Evolutionary conservation across 106 monocot species (phyloP), one percentile per base, ranked within the genome.

Genomic region (Allium cepa): DNA sequence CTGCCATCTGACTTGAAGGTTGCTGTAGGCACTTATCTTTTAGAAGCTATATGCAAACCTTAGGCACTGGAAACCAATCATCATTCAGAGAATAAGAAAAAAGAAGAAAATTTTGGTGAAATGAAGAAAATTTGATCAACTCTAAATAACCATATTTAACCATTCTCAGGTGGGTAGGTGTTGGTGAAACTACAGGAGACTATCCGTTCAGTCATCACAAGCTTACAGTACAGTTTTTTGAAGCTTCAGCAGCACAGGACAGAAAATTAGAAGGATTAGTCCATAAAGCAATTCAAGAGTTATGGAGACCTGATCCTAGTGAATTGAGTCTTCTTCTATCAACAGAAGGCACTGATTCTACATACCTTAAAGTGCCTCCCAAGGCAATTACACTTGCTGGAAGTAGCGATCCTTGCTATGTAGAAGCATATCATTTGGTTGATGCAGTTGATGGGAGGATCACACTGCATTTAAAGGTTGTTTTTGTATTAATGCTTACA

Each of bases 171-270:
- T 96, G 95, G 95, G 72, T 75, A 55, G 96, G 92, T 75, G 82
- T 97, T 50, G 80, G 84, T 76, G 96, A 92, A 72, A 82, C 92
- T 57, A 86, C 80, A 77, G 96, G 96, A 67, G 96, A 97, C 79
- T 97, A 97, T 56, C 96, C 96, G 51, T 97, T 97, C 74, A 92
- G 96, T 71, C 96, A 97, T 76, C 96, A 97, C 71, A 88, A 97
- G 57, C 84, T 97, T 26, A 97, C 96, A 52, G 96, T 97, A 62
- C 96, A 97, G 55, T 97, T 89, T 78, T 82, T 71, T 70, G 96
- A 97, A 76, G 70, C 96, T 63, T 86, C 96, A 74, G 88, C 96
- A 55, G 91, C 96, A 48, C 96, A 97, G 77, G 96, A 97, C 27
- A 77, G 96, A 83, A 97, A 97, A 75, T 63, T 97, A 65, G 96